A percentile compares a stretch with the other conserved stretches of the same genome.
Evolutionary conservation across 208 protist genomes (phyloP).

Genomic region (Phytomonas serpens): DNA sequence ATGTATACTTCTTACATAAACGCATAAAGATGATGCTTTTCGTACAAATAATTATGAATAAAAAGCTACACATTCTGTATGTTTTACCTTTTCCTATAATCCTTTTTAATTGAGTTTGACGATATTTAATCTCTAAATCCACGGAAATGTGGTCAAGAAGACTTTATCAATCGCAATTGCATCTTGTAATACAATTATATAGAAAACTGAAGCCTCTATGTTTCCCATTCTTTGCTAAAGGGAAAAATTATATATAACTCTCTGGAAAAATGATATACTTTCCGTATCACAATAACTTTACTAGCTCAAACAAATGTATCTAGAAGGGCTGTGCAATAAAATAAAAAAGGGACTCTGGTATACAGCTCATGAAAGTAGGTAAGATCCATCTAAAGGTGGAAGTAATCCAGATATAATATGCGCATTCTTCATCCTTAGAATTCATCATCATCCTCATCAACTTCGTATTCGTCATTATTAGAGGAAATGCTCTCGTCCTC

Average conservation of each 20-base stretch:
- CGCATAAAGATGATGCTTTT: background rate
- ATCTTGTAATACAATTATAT: background rate
- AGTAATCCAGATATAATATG: background rate
- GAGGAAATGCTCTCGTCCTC: background rate
- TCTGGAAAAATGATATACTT: background rate
- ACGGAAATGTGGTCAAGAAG: background rate
- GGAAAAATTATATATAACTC: background rate
- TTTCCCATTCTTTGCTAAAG: background rate
- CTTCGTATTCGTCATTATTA: slow-evolving; percentile 5
- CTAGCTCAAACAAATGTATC: background rate
- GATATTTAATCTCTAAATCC: background rate
- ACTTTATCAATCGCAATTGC: background rate
- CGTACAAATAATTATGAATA: background rate
- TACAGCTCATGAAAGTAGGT: background rate
- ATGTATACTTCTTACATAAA: background rate
- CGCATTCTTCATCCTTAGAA: slow-evolving; percentile 9
- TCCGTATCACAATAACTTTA: background rate
- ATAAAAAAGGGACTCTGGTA: background rate
- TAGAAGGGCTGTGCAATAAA: background rate
- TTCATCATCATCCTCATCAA: slow-evolving; percentile 14
- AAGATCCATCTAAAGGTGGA: background rate
- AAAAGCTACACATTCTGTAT: background rate
- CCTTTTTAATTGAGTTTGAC: background rate
- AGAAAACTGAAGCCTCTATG: background rate
- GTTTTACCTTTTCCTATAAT: background rate